phyloP scores from a whole-genome alignment of 2,329 filamentous ascomycete genomes.

The Aspergillus sp. region DNA sequence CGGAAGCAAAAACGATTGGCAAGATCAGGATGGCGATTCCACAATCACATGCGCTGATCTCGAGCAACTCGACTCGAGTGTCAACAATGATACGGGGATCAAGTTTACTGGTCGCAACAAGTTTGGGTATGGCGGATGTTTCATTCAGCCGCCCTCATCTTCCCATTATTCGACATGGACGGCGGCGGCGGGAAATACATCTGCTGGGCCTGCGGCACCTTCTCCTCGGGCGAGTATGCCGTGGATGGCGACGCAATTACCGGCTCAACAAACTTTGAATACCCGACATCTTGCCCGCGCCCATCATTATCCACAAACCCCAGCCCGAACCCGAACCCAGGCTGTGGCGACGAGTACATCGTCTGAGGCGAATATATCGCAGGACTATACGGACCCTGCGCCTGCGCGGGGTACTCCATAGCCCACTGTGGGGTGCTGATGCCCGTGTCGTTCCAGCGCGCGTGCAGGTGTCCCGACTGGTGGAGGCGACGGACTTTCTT shows the following conservation, averaged over 20 bases:
- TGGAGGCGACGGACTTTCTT: constrained; percentile 37
- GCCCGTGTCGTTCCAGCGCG: constrained; percentile 41
- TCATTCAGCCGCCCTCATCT: not conserved
- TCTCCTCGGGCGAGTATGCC: constrained; percentile 18
- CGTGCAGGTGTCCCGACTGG: constrained; percentile 36
- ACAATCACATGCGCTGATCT: not conserved
- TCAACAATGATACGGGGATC: not conserved
- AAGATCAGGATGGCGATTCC: not conserved
- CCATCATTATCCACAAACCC: constrained; percentile 37
- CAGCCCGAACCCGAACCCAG: constrained; percentile 21
- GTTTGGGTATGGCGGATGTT: too few species aligned
- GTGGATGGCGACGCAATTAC: constrained; percentile 14
- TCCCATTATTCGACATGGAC: constrained; percentile 4
- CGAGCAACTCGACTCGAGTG: not conserved
- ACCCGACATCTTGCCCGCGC: constrained; percentile 26
- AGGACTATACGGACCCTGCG: constrained; percentile 22
- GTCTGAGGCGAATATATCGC: constrained; percentile 21
- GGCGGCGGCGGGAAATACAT: constrained; percentile 11
- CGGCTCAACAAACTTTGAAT: constrained; percentile 17
- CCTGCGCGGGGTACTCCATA: constrained; percentile 29
- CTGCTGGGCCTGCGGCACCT: constrained; percentile 12
- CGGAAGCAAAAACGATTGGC: not conserved
- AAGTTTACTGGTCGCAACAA: not conserved
- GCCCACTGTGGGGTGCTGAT: constrained; percentile 35
- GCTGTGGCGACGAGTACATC: constrained; percentile 7